Conservation (phyloP, 2,329 filamentous ascomycete species). For the Paramyrothecium sp. region DNA sequence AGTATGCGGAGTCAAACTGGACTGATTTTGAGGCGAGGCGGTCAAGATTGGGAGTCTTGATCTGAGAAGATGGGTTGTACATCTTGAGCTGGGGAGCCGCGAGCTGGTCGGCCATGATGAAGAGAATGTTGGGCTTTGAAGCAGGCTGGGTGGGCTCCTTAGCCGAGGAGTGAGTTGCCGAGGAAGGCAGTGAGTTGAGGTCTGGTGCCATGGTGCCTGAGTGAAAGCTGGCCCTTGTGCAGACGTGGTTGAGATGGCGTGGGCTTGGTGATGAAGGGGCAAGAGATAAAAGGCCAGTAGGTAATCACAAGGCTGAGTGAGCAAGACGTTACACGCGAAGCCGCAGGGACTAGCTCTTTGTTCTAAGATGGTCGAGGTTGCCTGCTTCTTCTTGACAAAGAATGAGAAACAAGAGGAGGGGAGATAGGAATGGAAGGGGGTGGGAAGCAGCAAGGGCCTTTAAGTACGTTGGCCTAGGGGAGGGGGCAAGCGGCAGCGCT, state of each 20-base stretch:
- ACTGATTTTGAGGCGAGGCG: slow-evolving; percentile 77
- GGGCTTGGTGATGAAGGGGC: neutral
- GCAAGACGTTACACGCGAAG: too few relatives aligned
- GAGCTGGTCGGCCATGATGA: slow-evolving; percentile 97
- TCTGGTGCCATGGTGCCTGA: slow-evolving; percentile 63
- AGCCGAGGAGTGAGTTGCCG: slow-evolving; percentile 32
- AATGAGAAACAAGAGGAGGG: too few relatives aligned
- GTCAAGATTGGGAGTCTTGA: slow-evolving; percentile 90
- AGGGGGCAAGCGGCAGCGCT: neutral
- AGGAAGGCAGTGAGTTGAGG: slow-evolving; percentile 67
- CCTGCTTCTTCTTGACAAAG: too few relatives aligned
- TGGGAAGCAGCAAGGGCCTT: neutral
- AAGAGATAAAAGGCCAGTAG: neutral
- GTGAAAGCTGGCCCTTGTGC: neutral
- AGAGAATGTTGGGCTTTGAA: slow-evolving; percentile 48
- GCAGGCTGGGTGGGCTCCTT: slow-evolving; percentile 16
- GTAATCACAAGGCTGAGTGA: too few relatives aligned
- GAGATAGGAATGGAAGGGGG: neutral
- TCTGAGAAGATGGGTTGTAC: slow-evolving; percentile 84
- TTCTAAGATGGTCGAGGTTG: too few relatives aligned
- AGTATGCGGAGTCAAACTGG: slow-evolving; percentile 92
- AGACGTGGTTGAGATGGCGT: too few relatives aligned
- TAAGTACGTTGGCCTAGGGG: neutral
- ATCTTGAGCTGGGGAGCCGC: slow-evolving; percentile 88
- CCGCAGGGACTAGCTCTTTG: too few relatives aligned